A percentile compares a stretch with the other conserved stretches of the same genome.
Evolutionary conservation across 2,329 filamentous ascomycete genomes (phyloP).

Genomic region (Penicillium oxalicum): DNA sequence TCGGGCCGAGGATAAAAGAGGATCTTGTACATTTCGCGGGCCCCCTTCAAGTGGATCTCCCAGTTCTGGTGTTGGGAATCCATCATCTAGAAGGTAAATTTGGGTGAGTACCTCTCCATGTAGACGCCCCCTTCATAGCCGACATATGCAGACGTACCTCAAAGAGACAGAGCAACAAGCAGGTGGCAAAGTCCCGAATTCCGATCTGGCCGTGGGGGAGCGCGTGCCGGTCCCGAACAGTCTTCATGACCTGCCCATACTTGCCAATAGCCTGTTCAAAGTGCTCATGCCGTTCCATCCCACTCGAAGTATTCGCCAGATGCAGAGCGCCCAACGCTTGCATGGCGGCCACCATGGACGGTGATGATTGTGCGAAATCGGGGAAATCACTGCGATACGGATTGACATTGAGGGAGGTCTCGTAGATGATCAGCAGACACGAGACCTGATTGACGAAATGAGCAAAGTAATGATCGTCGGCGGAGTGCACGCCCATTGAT

Average conservation of each 20-base stretch:
- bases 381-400: conserved; percentile 33
- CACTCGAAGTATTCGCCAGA: conserved; percentile 34
- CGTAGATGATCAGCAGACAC: conserved; percentile 32
- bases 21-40: conserved; percentile 34
- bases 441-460: conserved; percentile 33
- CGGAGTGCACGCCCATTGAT: conserved; percentile 18
- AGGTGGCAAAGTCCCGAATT: conserved; percentile 31
- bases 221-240: conserved; percentile 25
- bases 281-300: conserved; percentile 28
- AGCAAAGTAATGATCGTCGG: conserved; percentile 31
- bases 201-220: conserved; percentile 21
- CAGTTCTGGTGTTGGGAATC: conserved; percentile 35
- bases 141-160: conserved; percentile 22
- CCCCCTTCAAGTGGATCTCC: conserved; percentile 36
- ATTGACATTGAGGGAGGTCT: conserved; percentile 33
- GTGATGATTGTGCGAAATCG: conserved; percentile 28
- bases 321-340: conserved; percentile 38
- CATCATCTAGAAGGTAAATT: conserved; percentile 27
- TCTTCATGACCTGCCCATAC: conserved; percentile 35
- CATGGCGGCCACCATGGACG: conserved; percentile 35
- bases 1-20: conserved; percentile 24
- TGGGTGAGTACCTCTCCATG: not conserved
- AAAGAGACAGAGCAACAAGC: conserved; percentile 30
- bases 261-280: conserved; percentile 36
- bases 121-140: not conserved